Evolutionary conservation across 2,329 filamentous ascomycete genomes (phyloP), one percentile per base, ranked within the genome.

Genomic region (Zasmidium angulare): DNA sequence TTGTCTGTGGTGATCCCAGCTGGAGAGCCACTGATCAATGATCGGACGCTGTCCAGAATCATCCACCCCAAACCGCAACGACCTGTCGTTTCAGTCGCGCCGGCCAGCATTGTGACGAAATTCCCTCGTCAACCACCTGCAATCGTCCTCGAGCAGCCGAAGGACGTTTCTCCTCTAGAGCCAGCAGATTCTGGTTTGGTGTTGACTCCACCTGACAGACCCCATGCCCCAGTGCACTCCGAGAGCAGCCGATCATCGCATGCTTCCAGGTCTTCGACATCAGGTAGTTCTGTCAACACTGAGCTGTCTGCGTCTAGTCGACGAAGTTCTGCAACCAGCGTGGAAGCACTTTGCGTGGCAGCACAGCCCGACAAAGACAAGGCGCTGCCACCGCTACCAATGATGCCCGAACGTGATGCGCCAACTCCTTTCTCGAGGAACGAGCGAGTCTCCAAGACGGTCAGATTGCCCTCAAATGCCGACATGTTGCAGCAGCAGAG

Each of bases 221-320:
- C 50, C 12, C 23, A 43, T n/a, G 50, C 50, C 14, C 36, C 53
- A 29, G 20, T 56, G 11, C 24, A 20, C 23, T 51, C 53, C 2
- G 49, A 55, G 23, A 58, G 36, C 17, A 55, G 55, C 49, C 53
- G 54, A 46, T 59, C n/a, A n/a, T n/a, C 64, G n/a, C 31, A 58
- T 20, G 53, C 59, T 22, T 67, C 64, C 43, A 65, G 62, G n/a
- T 69, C 70, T 7, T 66, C 69, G 7, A 71, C 70, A 10, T 76
- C 75, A 1, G 76, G 74, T 26, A 72, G 72, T 55, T 72, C 74
- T 12, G 66, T 49, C 10, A 51, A 48, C 9, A 67, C 66, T 26
- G 74, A 76, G 55, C 67, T 71, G 9, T 78, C 77, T 7, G 62
- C 67, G 26, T 73, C 76, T 62, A 79, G 76, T 64, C 77, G 67